Conservation (phyloP, 768 basidiomycete genomes). For the Suillus paluster region DNA sequence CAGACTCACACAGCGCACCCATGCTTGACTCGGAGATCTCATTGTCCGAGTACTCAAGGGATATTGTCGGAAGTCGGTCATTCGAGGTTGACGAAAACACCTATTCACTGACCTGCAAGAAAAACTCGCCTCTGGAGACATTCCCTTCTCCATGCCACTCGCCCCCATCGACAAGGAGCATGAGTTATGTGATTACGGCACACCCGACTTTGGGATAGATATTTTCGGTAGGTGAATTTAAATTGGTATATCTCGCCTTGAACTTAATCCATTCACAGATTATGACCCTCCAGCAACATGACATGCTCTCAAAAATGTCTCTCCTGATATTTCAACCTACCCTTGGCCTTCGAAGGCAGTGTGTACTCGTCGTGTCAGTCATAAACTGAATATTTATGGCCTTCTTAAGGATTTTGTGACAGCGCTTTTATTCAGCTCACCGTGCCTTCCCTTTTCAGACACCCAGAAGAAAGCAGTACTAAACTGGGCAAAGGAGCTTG, state of each 20-base stretch:
- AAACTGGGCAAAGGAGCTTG: constrained; percentile 28
- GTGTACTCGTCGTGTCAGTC: background rate
- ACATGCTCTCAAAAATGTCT: background rate
- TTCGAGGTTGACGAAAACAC: background rate
- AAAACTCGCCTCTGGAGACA: background rate
- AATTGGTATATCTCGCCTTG: background rate
- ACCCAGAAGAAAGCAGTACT: constrained; percentile 32
- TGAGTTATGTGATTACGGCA: background rate
- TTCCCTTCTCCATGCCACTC: background rate
- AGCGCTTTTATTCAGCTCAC: constrained; percentile 32
- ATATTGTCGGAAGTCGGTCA: background rate
- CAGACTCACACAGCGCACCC: background rate
- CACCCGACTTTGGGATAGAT: background rate
- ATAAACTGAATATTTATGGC: background rate
- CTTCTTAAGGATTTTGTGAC: constrained; percentile 20
- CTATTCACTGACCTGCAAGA: background rate
- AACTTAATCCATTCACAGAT: background rate
- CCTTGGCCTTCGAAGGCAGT: background rate
- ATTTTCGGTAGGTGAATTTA: background rate
- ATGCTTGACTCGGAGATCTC: background rate
- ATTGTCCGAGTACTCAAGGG: background rate
- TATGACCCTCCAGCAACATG: background rate
- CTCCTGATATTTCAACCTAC: background rate
- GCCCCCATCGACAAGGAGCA: background rate
- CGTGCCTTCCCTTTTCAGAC: constrained; percentile 30